These are phyloP conservation scores for Fragaria iinumae DNA, from an alignment of 306 rosid species.

Conservation along the genomic window DNA sequence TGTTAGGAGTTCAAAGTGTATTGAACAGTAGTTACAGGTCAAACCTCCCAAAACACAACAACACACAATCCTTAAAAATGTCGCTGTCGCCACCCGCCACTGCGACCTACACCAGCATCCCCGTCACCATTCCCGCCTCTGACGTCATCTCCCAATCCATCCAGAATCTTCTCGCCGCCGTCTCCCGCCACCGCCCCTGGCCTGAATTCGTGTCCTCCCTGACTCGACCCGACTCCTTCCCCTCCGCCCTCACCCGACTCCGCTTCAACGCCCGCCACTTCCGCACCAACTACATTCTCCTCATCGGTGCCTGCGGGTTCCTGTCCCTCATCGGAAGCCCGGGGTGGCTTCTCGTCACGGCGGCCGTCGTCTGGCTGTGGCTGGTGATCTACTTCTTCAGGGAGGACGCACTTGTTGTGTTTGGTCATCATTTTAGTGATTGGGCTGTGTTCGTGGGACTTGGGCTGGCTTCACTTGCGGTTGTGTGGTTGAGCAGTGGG, in stretches of 20 bases:
- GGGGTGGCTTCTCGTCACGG: not conserved
- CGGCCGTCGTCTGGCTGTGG: slow-evolving; percentile 19
- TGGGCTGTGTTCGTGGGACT: slow-evolving; percentile 8
- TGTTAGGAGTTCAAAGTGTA: not conserved
- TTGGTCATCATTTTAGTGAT: slow-evolving; percentile 2
- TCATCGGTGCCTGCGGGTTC: not conserved
- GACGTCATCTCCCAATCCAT: slow-evolving; percentile 20
- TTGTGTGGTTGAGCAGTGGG: not conserved
- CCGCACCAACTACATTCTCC: slow-evolving; percentile 19
- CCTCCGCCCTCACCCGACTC: not conserved
- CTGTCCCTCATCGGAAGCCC: slow-evolving; percentile 16
- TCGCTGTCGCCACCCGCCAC: not conserved
- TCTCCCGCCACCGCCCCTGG: slow-evolving; percentile 18
- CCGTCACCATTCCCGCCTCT: slow-evolving; percentile 9
- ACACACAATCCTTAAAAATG: not conserved
- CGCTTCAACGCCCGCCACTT: slow-evolving; percentile 8
- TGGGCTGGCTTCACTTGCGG: not conserved
- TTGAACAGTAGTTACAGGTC: slow-evolving; percentile 5
- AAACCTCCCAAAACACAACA: not conserved
- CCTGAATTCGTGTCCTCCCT: slow-evolving; percentile 10
- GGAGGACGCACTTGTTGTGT: slow-evolving; percentile 23
- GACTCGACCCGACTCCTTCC: not conserved
- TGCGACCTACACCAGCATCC: slow-evolving; percentile 22
- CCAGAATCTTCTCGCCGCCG: slow-evolving; percentile 10
- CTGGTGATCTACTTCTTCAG: slow-evolving; percentile 17